Evolutionary conservation across 2,329 filamentous ascomycete genomes (phyloP).

Genomic region (Pyrenochaeta sp.): DNA sequence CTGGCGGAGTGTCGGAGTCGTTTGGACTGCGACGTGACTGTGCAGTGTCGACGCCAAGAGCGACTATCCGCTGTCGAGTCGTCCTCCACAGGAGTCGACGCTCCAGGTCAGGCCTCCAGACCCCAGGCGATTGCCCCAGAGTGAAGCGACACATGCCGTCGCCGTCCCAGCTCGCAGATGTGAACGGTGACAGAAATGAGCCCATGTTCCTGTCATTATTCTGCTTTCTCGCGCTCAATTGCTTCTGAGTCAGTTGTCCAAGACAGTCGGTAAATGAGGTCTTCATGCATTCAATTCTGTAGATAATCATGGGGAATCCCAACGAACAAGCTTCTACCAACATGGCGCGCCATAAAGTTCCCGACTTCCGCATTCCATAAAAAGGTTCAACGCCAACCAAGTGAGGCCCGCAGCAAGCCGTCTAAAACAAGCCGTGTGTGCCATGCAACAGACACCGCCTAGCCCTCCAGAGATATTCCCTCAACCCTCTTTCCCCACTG

Average conservation of each 20-base stretch:
- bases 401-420: slow-evolving; percentile 7
- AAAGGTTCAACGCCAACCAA: slow-evolving; percentile 1
- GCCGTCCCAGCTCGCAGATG: background rate
- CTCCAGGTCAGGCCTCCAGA: background rate
- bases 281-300: background rate
- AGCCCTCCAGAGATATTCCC: no score
- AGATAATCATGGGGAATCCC: background rate
- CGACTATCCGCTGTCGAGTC: background rate
- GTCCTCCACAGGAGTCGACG: background rate
- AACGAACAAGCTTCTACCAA: no score
- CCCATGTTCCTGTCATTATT: no score
- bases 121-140: background rate
- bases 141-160: background rate
- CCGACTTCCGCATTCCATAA: background rate
- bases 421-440: no score
- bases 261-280: background rate
- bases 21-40: background rate
- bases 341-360: no score
- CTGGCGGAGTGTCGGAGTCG: slow-evolving; percentile 5
- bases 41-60: background rate
- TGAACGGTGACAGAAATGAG: background rate
- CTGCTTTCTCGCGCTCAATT: no score
- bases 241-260: background rate
- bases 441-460: no score
- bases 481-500: no score